Percentiles rank a stretch among this genome's conserved stretches.
Conservation (phyloP, 257 asterid genomes). For the Solanum chmielewskii region DNA sequence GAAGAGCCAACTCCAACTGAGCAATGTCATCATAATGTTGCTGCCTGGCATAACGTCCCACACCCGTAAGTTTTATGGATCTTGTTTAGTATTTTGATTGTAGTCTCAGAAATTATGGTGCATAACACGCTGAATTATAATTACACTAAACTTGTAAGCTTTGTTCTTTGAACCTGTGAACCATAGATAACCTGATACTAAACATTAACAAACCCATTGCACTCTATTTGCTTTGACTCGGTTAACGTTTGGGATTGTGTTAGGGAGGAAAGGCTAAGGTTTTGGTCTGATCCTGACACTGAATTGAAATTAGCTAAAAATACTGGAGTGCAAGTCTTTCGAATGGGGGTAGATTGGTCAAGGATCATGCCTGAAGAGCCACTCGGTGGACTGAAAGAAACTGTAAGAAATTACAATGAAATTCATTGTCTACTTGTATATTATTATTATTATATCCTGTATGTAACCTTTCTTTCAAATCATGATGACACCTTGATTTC, state of each 20-base stretch:
- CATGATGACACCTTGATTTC: not conserved
- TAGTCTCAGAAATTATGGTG: not conserved
- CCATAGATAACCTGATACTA: not conserved
- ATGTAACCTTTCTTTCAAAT: not conserved
- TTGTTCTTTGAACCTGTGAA: not conserved
- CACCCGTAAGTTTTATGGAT: slow-evolving; percentile 58
- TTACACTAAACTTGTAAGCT: not conserved
- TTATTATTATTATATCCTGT: not conserved
- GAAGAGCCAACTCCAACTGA: slow-evolving; percentile 46
- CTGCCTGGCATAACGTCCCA: slow-evolving; percentile 97
- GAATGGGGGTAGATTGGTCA: slow-evolving; percentile 98
- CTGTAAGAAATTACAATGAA: slow-evolving; percentile 34
- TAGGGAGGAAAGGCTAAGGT: slow-evolving; percentile 94
- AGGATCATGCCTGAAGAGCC: slow-evolving; percentile 95
- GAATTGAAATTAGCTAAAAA: slow-evolving; percentile 82
- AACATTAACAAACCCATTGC: not conserved
- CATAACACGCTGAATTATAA: not conserved
- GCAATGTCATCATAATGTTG: slow-evolving; percentile 74
- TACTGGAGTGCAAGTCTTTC: slow-evolving; percentile 80
- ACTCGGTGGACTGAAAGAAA: slow-evolving; percentile 32
- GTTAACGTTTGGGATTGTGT: not conserved
- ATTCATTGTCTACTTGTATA: not conserved
- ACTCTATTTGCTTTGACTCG: not conserved
- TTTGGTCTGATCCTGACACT: slow-evolving; percentile 98
- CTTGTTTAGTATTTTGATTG: not conserved